Evolutionary conservation across 306 rosid species (phyloP), one percentile per base, ranked within the genome.

Genomic region (Biancaea sappan): DNA sequence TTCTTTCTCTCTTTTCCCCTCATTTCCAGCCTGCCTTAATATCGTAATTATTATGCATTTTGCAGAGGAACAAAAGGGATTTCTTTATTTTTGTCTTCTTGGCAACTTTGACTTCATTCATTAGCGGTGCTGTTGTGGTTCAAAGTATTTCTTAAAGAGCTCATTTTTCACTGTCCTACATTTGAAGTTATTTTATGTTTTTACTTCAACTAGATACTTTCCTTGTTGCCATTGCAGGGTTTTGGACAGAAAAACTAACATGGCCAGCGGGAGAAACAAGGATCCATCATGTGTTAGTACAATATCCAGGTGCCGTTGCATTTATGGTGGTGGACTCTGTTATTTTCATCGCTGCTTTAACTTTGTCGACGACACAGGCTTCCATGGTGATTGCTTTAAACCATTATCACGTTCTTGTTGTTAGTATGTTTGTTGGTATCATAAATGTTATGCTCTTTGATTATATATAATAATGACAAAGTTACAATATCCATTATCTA

Each of bases 1-100:
- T 43, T 43, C 3, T 16, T 34, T 35, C 37, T 60, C 50, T 18
- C 29, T 64, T 68, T 19, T 70, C 66, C 61, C 64, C 41, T 53
- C 46, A 14, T n/a, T 83, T 70, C 48, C 26, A 43, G 52, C 18
- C 76, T 59, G 31, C 71, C 71, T 44, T 74, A 58, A 65, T 50
- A 66, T 67, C 69, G n/a, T 85, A 67, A 22, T 65, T 15, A 73
- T 70, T 60, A 73, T 88, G 54, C 66, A 43, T 85, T 73, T 87
- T 87, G 93, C 97, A 91, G 98, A 86, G 86, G 85, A 94, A 94
- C 86, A 94, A 91, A 65, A 80, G 96, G 84, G 95, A 94, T 73
- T 94, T 94, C 84, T 87, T 94, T 77, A 81, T 90, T 70, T 79
- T 94, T 14, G 40, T 94, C 80, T 91, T 96, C 84, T 1, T 91